Evolutionary conservation across 257 asterid species (phyloP).

Genomic region (Capsicum pubescens): DNA sequence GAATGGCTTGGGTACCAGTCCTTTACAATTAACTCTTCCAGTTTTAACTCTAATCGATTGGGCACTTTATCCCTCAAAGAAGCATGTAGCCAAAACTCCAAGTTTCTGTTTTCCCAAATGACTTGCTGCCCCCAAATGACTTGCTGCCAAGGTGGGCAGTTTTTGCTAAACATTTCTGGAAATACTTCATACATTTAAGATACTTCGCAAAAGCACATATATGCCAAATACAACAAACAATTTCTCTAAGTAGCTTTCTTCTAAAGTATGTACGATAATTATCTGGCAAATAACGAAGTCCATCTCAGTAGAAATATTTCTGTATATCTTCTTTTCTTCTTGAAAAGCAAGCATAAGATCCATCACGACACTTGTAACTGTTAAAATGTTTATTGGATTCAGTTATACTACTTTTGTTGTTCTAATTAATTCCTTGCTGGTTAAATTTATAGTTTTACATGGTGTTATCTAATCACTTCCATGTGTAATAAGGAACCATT

Average conservation of each 20-base stretch:
- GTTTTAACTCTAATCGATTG: not conserved
- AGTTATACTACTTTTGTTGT: not conserved
- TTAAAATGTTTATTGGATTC: conserved; percentile 14
- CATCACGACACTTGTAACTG: not conserved
- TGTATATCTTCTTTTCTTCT: conserved; percentile 9
- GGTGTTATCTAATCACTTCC: conserved; percentile 2
- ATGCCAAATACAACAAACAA: not conserved
- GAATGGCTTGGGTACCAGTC: not conserved
- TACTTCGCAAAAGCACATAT: not conserved
- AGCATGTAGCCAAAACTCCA: not conserved
- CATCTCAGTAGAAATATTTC: not conserved
- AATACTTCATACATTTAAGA: not conserved
- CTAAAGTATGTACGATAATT: not conserved
- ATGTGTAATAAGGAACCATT: conserved; percentile 13
- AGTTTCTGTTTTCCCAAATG: not conserved
- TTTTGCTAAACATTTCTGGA: not conserved
- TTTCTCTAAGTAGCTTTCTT: conserved; percentile 3
- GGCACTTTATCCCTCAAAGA: conserved; percentile 21
- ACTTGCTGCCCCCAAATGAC: not conserved
- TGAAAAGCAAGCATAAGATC: not conserved
- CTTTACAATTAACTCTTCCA: not conserved
- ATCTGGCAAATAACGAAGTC: not conserved
- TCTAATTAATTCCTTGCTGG: conserved; percentile 6
- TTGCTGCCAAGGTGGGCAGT: not conserved
- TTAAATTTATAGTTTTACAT: not conserved